A percentile compares a stretch with the other conserved stretches of the same genome.
phyloP scores from a whole-genome alignment of 257 asterid species.

The Solanum piurae region DNA sequence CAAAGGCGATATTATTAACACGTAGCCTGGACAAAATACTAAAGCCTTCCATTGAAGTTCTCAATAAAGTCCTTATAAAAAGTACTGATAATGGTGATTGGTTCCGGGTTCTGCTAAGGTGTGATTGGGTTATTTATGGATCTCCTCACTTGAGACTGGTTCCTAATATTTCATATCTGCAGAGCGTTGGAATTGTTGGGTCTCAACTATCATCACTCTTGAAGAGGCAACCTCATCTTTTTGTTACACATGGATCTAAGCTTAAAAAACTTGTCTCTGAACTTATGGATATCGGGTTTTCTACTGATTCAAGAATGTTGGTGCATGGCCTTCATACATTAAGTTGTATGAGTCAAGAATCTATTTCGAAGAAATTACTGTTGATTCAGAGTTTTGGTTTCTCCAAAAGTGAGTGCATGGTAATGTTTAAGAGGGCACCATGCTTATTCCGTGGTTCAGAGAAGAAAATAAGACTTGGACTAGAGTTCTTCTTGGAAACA shows the following conservation, averaged over 20 bases:
- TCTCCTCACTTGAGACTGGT: background rate
- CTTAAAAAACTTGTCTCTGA: slow-evolving; percentile 12
- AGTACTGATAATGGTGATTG: slow-evolving; percentile 4
- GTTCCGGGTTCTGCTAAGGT: slow-evolving; percentile 4
- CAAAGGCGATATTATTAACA: background rate
- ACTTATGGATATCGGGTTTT: slow-evolving; percentile 13
- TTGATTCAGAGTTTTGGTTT: slow-evolving; percentile 9
- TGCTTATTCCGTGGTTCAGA: background rate
- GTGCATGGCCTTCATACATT: slow-evolving; percentile 7
- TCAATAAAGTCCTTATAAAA: slow-evolving; percentile 4
- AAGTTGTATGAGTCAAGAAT: background rate
- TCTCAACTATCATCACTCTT: slow-evolving; percentile 12
- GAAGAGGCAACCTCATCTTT: slow-evolving; percentile 14
- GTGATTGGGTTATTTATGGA: background rate
- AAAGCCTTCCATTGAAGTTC: slow-evolving; percentile 8
- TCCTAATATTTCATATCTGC: slow-evolving; percentile 14
- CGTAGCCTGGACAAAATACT: slow-evolving; percentile 13
- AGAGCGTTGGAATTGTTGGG: slow-evolving; percentile 21
- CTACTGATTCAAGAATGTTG: slow-evolving; percentile 19
- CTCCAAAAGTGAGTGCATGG: slow-evolving; percentile 10
- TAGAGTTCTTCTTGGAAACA: slow-evolving; percentile 13
- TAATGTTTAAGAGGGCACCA: slow-evolving; percentile 17
- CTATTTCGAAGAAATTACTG: background rate
- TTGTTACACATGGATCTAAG: background rate
- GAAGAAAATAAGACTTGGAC: slow-evolving; percentile 6